These are phyloP conservation scores for Saccharum officinarum DNA, from an alignment of 176 grass and related monocot genomes.

Conservation along the genomic window DNA sequence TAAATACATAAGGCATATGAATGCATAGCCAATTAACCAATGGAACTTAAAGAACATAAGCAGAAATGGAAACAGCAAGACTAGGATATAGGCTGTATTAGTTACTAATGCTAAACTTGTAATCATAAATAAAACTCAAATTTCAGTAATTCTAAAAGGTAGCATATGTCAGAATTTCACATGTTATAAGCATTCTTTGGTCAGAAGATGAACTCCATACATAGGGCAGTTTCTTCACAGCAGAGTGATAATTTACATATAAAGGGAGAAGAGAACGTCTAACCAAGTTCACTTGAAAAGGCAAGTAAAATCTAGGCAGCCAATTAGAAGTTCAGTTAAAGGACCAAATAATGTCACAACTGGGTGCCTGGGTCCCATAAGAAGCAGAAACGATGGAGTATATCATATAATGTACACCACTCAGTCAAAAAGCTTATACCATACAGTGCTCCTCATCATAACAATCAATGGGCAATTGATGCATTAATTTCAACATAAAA, in stretches of 20 bases:
- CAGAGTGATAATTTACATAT: constrained; percentile 5
- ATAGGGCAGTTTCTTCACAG: not conserved
- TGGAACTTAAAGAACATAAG: not conserved
- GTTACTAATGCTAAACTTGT: not conserved
- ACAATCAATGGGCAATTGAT: not conserved
- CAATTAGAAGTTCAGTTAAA: not conserved
- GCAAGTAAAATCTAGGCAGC: not conserved
- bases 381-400: not conserved
- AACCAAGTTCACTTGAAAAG: constrained; percentile 1
- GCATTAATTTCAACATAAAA: constrained; percentile 28
- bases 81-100: constrained; percentile 1
- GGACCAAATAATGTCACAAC: not conserved
- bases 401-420: not conserved
- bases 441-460: not conserved
- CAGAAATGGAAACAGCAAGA: constrained; percentile 10
- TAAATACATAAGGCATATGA: not conserved
- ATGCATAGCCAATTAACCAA: not conserved
- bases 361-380: not conserved
- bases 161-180: constrained; percentile 7
- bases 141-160: not conserved
- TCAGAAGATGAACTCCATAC: not conserved
- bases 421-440: constrained; percentile 7
- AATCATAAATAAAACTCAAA: not conserved
- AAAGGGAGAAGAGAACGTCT: not conserved
- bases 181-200: not conserved